Evolutionary conservation across 768 basidiomycete genomes (phyloP), one percentile per base, ranked within the genome.

Genomic region (Myochromella boudieri): DNA sequence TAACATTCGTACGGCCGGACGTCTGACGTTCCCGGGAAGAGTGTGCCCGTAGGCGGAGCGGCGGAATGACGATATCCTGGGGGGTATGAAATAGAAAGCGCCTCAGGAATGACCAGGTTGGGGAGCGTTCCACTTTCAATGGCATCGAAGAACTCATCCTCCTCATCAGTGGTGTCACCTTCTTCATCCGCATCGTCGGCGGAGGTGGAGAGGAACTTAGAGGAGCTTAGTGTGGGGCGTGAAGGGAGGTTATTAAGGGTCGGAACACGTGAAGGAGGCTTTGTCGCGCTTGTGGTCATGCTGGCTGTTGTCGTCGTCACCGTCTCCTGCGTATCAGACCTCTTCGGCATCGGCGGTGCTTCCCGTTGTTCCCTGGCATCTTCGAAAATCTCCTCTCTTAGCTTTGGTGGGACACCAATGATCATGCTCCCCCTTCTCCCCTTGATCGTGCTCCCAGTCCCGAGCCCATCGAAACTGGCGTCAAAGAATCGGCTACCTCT

Each of bases 61-160:
- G 28, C 28, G 15, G 24, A 9, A 9, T 14, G 24, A 20, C 22
- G 12, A 20, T 25, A 14, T 21, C 24, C 76, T 46, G 32, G 7
- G 74, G 75, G 15, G 74, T 67, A n/a, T 76, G 48, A 28, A 11
- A 74, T 75, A 18, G 75, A 68, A n/a, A 91, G 74, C 10, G 78
- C 74, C 21, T 84, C 76, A 39, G 81, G 77, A 14, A 95, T 75
- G 21, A 87, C 67, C 12, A 95, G 72, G 57, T 87, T 90, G 4
- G 90, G 88, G 0, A 95, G 68, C 32, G 74, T 82, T 37, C 87
- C 86, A 12, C 82, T 66, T 60, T 97, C 95, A 58, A 97, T 94
- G 24, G 95, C 95, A 63, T 97, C 95, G 61, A 95, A 97, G 67
- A 97, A 97, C 65, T 98, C 94, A 66, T 97, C 95, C 59, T 94